A percentile compares a stretch with the other conserved stretches of the same genome.
Conservation (phyloP, 2,329 filamentous ascomycete genomes). For the Penicillium sp. region DNA sequence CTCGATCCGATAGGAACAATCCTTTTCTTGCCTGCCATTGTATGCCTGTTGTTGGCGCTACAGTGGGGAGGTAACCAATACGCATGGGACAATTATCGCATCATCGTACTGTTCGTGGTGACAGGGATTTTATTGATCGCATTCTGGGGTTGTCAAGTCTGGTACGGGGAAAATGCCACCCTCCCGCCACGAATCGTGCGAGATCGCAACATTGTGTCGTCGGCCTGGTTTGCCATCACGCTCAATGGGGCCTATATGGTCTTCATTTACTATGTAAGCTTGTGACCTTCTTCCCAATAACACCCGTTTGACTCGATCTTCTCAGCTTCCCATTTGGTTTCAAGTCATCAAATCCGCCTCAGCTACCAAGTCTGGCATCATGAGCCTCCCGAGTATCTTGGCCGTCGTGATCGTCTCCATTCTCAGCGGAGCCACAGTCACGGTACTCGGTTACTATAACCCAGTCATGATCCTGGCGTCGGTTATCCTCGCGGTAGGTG, state of each 20-base stretch:
- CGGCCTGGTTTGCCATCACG: conserved; percentile 50
- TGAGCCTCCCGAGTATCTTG: conserved; percentile 45
- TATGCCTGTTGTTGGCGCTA: conserved; percentile 34
- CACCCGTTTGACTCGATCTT: not conserved
- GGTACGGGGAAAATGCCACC: conserved; percentile 49
- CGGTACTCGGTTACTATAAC: conserved; percentile 45
- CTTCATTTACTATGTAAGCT: conserved; percentile 51
- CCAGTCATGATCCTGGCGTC: conserved; percentile 45
- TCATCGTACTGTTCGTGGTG: conserved; percentile 58
- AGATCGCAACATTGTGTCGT: conserved; percentile 51
- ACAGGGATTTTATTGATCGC: conserved; percentile 56
- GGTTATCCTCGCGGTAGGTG: conserved; percentile 41
- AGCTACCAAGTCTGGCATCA: conserved; percentile 46
- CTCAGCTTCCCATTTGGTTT: conserved; percentile 53
- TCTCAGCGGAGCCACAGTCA: conserved; percentile 39
- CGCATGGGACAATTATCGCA: conserved; percentile 51
- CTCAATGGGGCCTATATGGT: conserved; percentile 53
- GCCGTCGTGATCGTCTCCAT: conserved; percentile 40
- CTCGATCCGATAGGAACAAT: conserved; percentile 46
- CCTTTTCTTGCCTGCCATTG: conserved; percentile 37
- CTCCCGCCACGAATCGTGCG: conserved; percentile 53
- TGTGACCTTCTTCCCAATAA: not conserved
- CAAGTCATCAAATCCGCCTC: conserved; percentile 45
- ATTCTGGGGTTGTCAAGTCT: conserved; percentile 46
- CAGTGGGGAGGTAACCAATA: conserved; percentile 46